A percentile compares a stretch with the other conserved stretches of the same genome.
phyloP scores from a whole-genome alignment of 371 early-diverging fungal species.

The Homolaphlyctis polyrhiza region DNA sequence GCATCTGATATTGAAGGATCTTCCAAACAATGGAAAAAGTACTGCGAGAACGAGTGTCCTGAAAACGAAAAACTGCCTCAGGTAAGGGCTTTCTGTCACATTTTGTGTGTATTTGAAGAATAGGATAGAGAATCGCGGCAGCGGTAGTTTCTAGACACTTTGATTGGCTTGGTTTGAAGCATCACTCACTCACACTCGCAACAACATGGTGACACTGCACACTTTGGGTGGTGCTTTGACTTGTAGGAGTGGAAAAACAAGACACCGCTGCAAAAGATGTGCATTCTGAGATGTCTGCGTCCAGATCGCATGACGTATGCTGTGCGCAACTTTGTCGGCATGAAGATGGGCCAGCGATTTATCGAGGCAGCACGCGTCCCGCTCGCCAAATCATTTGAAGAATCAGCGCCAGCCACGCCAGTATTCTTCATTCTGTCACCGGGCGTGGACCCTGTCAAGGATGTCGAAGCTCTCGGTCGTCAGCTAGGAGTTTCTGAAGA shows the following conservation, averaged over 20 bases:
- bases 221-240: not conserved
- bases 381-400: constrained; percentile 43
- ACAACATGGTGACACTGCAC: not conserved
- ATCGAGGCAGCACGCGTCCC: constrained; percentile 49
- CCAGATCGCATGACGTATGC: constrained; percentile 63
- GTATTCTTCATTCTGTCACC: constrained; percentile 62
- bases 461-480: constrained; percentile 54
- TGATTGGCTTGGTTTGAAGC: no score
- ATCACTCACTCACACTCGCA: constrained; percentile 2
- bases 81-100: not conserved
- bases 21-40: constrained; percentile 61
- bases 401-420: constrained; percentile 49
- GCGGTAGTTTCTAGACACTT: no score
- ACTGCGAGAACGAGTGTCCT: constrained; percentile 57
- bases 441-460: constrained; percentile 64
- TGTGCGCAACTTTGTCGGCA: constrained; percentile 45
- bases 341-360: constrained; percentile 55
- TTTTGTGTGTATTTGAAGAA: not conserved
- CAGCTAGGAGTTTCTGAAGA: constrained; percentile 47
- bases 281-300: constrained; percentile 52
- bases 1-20: constrained; percentile 57
- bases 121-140: no score
- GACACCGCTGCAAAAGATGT: constrained; percentile 52
- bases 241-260: constrained; percentile 61
- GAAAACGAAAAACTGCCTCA: constrained; percentile 62